Base-by-base conservation (phyloP, 2,329 filamentous ascomycete genomes). In the Ophiocordyceps australis region DNA sequence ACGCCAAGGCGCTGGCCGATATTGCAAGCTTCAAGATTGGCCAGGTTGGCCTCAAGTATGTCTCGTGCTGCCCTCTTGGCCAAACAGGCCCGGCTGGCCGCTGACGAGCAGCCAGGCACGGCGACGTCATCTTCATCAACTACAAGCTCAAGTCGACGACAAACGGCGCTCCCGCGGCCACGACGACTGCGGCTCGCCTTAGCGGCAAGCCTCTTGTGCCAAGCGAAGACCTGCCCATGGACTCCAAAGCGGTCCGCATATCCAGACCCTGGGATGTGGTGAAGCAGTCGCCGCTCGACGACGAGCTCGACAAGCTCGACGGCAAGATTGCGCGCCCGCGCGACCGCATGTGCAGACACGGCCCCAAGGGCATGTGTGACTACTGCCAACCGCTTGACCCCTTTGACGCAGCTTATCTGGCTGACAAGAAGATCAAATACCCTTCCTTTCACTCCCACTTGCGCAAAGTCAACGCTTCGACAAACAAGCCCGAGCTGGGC, bases 371-470 rank as follows among this genome's bases (percentile, higher is more conserved):
- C 47, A 98, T 98, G 89, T 98, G 89, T 52, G 89, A 98, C 54
- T 91, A 94, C 54, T 98, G 89, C 56, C 92, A 92, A 70, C 91
- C 91, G 0, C 56, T 95, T 26, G 89, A 98, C 43, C 89, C 89
- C 1, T 98, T 92, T 51, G 75, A 91, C 42, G 51, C 76, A n/a
- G 73, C 73, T 29, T 94, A 94, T 41, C 65, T 98, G 12, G 69
- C 71, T 17, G 86, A 98, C 40, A 91, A 86, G 62, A 94, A 94
- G 63, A 94, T 98, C 64, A 98, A 98, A 51, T 92, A 98, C 50
- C 63, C 89, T 16, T 95, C 89, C 1, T 94, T 95, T 54, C 89
- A 98, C 51, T 79, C 85, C 5, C 75, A 95, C 47, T 63, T 98
- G 23, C 74, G 85, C 36, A 98, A 98, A 50, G 75, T 93, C 51